Evolutionary conservation across 2,329 filamentous ascomycete genomes (phyloP).

Genomic region (Fusarium sp.): DNA sequence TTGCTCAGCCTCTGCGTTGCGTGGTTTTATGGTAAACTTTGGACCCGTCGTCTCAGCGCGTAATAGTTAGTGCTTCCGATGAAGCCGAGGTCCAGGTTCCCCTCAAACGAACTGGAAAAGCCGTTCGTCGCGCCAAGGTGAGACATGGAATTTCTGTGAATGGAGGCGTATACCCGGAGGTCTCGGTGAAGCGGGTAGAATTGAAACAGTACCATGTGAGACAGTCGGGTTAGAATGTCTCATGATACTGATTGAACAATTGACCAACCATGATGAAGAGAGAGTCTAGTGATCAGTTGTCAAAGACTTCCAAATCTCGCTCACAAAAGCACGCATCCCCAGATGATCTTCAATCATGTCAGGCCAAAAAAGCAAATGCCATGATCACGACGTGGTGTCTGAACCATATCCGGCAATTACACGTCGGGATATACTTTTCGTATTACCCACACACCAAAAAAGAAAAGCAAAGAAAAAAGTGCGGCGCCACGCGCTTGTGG

Average conservation of each 20-base stretch:
- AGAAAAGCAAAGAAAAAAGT: conserved; percentile 1
- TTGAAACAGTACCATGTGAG: conserved; percentile 12
- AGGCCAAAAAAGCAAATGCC: conserved; percentile 6
- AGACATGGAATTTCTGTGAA: conserved; percentile 5
- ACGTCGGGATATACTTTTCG: conserved; percentile 27
- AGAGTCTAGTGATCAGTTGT: neutral
- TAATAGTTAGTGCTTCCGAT: neutral
- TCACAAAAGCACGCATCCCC: neutral
- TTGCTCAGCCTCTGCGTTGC: neutral
- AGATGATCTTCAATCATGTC: neutral
- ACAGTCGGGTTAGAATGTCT: conserved; percentile 19
- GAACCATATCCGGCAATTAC: conserved; percentile 25
- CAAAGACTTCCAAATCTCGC: neutral
- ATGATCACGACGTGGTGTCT: conserved; percentile 6
- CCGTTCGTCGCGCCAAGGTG: neutral
- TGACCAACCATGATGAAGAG: conserved; percentile 7
- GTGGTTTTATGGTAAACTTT: neutral
- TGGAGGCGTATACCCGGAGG: conserved; percentile 3
- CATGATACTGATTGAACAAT: conserved; percentile 8
- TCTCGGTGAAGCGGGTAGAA: conserved; percentile 1
- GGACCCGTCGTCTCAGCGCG: neutral
- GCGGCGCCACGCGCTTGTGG: conserved; percentile 42
- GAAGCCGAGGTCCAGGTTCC: neutral
- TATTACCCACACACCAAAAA: conserved; percentile 33
- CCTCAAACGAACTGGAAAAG: neutral